Conservation (phyloP, 768 basidiomycete species). For the Naganishia friedmannii region DNA sequence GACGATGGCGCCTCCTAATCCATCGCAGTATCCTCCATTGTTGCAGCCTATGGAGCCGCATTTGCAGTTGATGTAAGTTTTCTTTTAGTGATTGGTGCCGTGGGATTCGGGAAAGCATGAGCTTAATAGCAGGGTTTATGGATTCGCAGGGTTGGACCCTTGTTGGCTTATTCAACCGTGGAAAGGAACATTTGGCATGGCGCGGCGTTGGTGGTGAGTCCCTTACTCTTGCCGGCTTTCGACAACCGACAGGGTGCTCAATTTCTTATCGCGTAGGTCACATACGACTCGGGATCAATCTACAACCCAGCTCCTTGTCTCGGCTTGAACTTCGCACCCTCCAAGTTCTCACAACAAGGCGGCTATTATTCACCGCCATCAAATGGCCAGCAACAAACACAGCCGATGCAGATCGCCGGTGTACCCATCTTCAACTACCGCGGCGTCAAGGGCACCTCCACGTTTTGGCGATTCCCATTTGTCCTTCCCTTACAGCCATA, state of each 20-base stretch:
- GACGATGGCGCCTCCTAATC: slow-evolving; percentile 23
- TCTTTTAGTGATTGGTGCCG: background rate
- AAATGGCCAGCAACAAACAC: slow-evolving; percentile 20
- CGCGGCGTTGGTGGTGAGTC: slow-evolving; percentile 71
- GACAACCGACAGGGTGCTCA: too few species aligned
- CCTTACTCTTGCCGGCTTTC: too few species aligned
- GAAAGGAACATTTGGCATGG: slow-evolving; percentile 81
- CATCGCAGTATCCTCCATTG: slow-evolving; percentile 17
- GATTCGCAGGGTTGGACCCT: slow-evolving; percentile 67
- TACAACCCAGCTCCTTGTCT: slow-evolving; percentile 40
- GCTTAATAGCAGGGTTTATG: background rate
- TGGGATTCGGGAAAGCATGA: background rate
- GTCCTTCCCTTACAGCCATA: slow-evolving; percentile 68
- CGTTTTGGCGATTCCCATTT: slow-evolving; percentile 91
- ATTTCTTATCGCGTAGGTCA: slow-evolving; percentile 42
- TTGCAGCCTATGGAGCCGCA: slow-evolving; percentile 65
- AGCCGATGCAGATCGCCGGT: slow-evolving; percentile 26
- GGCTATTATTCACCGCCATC: slow-evolving; percentile 20
- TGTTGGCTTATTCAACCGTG: slow-evolving; percentile 85
- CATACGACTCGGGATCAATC: slow-evolving; percentile 40
- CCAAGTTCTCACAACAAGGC: slow-evolving; percentile 36
- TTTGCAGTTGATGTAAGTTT: slow-evolving; percentile 66
- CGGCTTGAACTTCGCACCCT: slow-evolving; percentile 38
- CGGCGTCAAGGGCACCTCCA: slow-evolving; percentile 64
- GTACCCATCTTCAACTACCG: slow-evolving; percentile 41